Base-by-base conservation (phyloP, 2,329 filamentous ascomycete species). In the Aspergillus pseudoglaucus region DNA sequence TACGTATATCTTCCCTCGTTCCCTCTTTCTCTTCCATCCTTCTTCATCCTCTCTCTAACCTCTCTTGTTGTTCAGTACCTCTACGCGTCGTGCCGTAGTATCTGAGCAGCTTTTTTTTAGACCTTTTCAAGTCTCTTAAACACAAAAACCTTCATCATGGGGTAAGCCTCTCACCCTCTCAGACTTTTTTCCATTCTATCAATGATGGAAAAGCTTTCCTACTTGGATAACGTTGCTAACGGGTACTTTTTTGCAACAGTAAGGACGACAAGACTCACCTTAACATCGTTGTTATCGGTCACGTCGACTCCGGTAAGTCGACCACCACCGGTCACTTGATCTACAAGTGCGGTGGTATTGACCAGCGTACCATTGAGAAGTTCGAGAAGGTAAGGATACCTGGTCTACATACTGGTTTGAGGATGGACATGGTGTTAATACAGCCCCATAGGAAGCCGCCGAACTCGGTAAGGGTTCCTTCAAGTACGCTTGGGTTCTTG, bases 311-410 rank as follows among this genome's bases (percentile, higher is more conserved):
- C 77, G 91, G 90, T 81, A 96, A 96, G 86, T 95, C 90, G 66
- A 96, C 90, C 76, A 96, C 90, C 76, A 88, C 85, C 66, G 84
- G 88, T 89, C 85, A 91, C 82, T 85, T 98, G 85, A 97, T 98
- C 88, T 97, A 97, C 90, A 91, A 98, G 87, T 97, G 93, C 83
- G 93, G 93, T 87, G 93, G 93, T 89, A 98, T 97, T 74, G 93
- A 98, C 88, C 90, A 91, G 84, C 91, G 93, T 90, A 97, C 91
- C 78, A 98, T 98, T 75, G 93, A 98, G 87, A 98, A 98, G 88
- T 98, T 98, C 85, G 93, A 98, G 90, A 98, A 98, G 89, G 90
- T 94, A 22, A 39, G 18, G 6, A 35, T 17, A 15, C 25, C 5
- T 30, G 25, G 25, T 17, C 33, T 8, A 15, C 1, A 18, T 17